These are phyloP conservation scores for Willaertia magna DNA, from an alignment of 208 protist genomes.

Conservation along the genomic window DNA sequence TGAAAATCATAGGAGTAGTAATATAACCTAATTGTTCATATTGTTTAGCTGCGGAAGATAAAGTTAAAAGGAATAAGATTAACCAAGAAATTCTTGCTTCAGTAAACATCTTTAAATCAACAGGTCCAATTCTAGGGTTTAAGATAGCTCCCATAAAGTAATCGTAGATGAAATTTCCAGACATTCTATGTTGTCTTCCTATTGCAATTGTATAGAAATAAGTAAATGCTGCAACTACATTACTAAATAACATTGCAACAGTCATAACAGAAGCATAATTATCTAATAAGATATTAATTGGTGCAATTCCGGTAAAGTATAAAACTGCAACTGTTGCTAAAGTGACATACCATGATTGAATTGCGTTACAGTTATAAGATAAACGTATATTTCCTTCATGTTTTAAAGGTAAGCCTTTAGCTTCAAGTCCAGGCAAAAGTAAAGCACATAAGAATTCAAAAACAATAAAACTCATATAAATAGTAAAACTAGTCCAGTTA, in stretches of 20 bases:
- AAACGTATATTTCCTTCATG: background rate
- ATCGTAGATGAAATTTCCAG: conserved; percentile 73
- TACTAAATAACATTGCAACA: conserved; percentile 51
- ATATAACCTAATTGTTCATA: conserved; percentile 58
- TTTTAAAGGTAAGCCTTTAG: background rate
- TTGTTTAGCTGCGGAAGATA: conserved; percentile 66
- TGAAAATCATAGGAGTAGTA: conserved; percentile 66
- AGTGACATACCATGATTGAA: background rate
- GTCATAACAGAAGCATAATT: conserved; percentile 30
- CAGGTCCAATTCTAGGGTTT: conserved; percentile 64
- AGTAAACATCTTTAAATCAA: conserved; percentile 81
- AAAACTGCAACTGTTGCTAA: background rate
- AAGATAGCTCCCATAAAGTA: conserved; percentile 83
- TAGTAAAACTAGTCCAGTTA: background rate
- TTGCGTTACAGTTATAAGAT: background rate
- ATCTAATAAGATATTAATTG: background rate
- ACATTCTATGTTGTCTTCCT: conserved; percentile 55
- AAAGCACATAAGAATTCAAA: background rate
- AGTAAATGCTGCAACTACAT: conserved; percentile 51
- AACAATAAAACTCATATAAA: background rate
- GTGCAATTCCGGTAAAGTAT: background rate
- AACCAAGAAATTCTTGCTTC: conserved; percentile 83
- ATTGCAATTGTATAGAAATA: conserved; percentile 35
- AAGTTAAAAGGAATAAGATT: conserved; percentile 73
- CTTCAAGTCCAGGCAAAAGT: background rate